Evolutionary conservation across 75 land plant species (phyloP), one percentile per base, ranked within the genome.

Genomic region (Isoetes taiwanensis): DNA sequence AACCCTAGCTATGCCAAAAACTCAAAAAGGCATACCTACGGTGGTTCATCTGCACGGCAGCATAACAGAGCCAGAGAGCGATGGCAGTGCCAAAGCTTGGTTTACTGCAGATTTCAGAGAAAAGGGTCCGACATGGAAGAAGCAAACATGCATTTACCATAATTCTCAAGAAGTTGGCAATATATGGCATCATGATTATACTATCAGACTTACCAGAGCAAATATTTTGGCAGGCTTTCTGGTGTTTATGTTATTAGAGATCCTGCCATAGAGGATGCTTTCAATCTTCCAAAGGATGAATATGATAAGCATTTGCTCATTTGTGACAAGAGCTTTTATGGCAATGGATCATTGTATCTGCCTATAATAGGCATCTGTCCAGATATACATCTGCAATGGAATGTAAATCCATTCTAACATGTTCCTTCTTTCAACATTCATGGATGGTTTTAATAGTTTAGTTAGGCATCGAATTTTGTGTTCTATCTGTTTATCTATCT

Each of bases 151-250:
- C 50, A 19, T 8, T 23, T 46, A 46, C 23, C 50, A n/a, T n/a
- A 46, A 46, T 46, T 5, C 50, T 5, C 50, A 46, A n/a, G 50
- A 23, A 5, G n/a, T 23, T n/a, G 50, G 21, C 50, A 46, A 46
- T 16, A 6, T 46, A 6, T 46, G 50, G 50, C 23, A 46, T 16
- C 50, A 46, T n/a, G 50, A 46, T 16, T 23, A 46, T n/a, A 23
- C 50, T 4, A 46, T 46, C 25, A 23, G 50, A n/a, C 50, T 46
- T 46, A 46, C 50, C 16, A 46, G 50, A 23, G 19, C 50, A n/a
- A 46, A 46, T n/a, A 8, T 46, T 4, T n/a, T 46, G 12, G 50
- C 50, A 6, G 50, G 50, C 16, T 46, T 4, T 46, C 50, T 5
- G 50, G 50, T n/a, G 50, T 23, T 5, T 46, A 46, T n/a, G 50